A percentile compares a stretch with the other conserved stretches of the same genome.
Conservation (phyloP, 2,329 filamentous ascomycete species). For the Teratosphaeria epicoccoides region DNA sequence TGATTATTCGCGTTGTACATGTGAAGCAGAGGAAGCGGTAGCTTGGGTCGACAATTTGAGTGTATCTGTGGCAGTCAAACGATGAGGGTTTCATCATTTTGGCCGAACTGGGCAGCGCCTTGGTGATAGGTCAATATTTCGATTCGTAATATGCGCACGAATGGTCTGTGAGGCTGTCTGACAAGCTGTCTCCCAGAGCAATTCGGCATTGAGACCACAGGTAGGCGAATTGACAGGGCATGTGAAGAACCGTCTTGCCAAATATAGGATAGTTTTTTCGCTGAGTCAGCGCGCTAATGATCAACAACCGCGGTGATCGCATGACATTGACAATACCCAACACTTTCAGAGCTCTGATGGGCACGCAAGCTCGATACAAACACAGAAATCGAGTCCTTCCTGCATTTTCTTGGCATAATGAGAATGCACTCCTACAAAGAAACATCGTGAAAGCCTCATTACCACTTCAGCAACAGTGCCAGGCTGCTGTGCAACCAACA, state of each 20-base stretch:
- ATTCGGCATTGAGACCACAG: too few relatives aligned
- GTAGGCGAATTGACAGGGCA: too few relatives aligned
- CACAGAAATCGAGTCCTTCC: neutral
- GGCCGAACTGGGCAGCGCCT: too few relatives aligned
- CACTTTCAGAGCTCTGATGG: neutral
- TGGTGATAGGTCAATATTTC: too few relatives aligned
- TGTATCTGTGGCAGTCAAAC: too few relatives aligned
- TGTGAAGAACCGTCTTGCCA: neutral
- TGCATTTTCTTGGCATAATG: neutral
- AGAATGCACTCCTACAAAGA: neutral
- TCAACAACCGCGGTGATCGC: neutral
- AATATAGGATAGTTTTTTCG: neutral
- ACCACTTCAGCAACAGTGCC: neutral
- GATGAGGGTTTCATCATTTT: too few relatives aligned
- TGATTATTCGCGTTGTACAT: too few relatives aligned
- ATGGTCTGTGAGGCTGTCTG: too few relatives aligned
- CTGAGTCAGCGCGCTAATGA: neutral
- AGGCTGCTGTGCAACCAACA: neutral
- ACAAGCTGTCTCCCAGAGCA: too few relatives aligned
- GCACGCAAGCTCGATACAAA: neutral
- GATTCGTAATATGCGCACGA: too few relatives aligned
- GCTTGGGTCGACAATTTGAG: too few relatives aligned
- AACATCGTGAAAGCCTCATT: neutral
- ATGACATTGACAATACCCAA: neutral
- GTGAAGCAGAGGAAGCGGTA: too few relatives aligned